Evolutionary conservation across 83 land plant genomes (phyloP).

Genomic region (Diphasiastrum complanatum): DNA sequence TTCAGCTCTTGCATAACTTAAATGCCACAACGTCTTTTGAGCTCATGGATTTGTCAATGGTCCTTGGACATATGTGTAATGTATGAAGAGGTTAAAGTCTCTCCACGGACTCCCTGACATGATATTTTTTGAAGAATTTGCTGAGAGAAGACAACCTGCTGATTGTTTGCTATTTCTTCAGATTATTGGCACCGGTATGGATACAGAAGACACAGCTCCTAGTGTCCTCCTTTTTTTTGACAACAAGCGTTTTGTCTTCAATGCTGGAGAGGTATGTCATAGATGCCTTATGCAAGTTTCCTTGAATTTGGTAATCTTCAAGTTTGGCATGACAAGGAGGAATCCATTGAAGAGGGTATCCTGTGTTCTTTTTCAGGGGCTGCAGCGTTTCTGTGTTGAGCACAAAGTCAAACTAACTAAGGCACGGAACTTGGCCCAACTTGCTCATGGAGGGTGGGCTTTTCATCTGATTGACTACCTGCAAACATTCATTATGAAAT

Average conservation of each 20-base stretch:
- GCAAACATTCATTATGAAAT: too few relatives aligned
- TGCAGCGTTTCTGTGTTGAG: constrained; percentile 88
- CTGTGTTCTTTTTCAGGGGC: constrained; percentile 46
- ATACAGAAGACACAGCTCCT: constrained; percentile 88
- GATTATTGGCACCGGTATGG: constrained; percentile 97
- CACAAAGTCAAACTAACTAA: constrained; percentile 91
- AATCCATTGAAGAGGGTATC: neutral
- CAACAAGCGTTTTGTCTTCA: constrained; percentile 76
- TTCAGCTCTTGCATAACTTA: too few relatives aligned
- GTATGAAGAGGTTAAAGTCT: too few relatives aligned
- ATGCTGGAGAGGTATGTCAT: constrained; percentile 85
- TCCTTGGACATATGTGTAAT: too few relatives aligned
- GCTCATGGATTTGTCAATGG: too few relatives aligned
- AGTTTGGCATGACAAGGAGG: too few relatives aligned
- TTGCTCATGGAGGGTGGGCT: constrained; percentile 30
- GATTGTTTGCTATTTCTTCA: too few relatives aligned
- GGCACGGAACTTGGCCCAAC: constrained; percentile 40
- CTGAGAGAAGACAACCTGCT: too few relatives aligned
- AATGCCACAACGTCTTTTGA: too few relatives aligned
- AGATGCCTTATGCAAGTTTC: neutral
- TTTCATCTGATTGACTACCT: constrained; percentile 9
- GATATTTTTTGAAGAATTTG: too few relatives aligned
- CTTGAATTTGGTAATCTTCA: neutral
- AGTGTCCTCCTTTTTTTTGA: constrained; percentile 90
- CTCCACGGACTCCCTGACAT: too few relatives aligned